These are phyloP conservation scores for Basipetospora sp. DNA, from an alignment of 2,329 filamentous ascomycete species.

Conservation along the genomic window DNA sequence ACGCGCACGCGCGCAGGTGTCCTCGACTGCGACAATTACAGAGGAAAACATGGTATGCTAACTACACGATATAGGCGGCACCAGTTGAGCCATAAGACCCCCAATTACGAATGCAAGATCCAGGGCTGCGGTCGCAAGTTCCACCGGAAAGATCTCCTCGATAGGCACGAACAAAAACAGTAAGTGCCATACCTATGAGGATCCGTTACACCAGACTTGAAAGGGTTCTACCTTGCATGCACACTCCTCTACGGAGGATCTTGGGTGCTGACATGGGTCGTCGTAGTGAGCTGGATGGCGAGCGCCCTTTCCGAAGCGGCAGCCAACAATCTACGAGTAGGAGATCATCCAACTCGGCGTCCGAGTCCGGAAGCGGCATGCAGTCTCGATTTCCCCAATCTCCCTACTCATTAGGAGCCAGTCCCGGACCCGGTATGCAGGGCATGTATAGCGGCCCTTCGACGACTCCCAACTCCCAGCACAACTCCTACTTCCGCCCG, in stretches of 20 bases:
- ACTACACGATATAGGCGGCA: conserved; percentile 32
- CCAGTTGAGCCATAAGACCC: conserved; percentile 43
- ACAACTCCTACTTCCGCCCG: neutral
- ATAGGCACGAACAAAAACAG: conserved; percentile 36
- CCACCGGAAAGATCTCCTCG: conserved; percentile 42
- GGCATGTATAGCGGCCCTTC: neutral
- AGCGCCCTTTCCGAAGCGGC: neutral
- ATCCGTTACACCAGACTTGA: neutral
- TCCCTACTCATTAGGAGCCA: no score
- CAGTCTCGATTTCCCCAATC: neutral
- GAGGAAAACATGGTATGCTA: conserved; percentile 1
- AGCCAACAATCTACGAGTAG: conserved; percentile 10
- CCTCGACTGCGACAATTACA: no score
- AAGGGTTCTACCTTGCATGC: neutral
- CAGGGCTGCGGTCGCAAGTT: conserved; percentile 43
- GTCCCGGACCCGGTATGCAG: neutral
- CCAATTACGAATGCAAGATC: conserved; percentile 35
- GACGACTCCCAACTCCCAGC: neutral
- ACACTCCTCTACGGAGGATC: neutral
- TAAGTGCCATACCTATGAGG: conserved; percentile 12
- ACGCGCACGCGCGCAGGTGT: no score
- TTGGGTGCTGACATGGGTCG: no score
- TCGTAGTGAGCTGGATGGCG: conserved; percentile 1
- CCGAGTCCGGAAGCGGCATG: neutral
- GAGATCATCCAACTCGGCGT: neutral